Base-by-base conservation (phyloP, 257 asterid species). In the Echites panduratus region DNA sequence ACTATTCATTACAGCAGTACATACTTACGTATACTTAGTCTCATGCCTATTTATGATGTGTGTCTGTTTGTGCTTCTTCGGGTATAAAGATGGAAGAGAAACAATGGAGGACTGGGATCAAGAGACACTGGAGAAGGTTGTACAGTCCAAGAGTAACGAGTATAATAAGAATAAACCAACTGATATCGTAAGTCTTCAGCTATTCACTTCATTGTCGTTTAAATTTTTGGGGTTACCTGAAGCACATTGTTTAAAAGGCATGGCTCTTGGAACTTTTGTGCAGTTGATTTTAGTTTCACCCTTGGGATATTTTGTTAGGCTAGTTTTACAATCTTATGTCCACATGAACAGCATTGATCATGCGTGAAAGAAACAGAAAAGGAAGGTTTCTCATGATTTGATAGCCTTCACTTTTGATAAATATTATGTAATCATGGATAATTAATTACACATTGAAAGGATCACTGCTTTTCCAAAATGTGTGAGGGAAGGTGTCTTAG, bases 71-170 rank as follows among this genome's bases (percentile, higher is more conserved):
- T 70, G 62, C 10, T 56, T 68, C 17, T 80, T 56, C 16, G 52
- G 44, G 13, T 56, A 65, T 17, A 70, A 70, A 77, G 75, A 75
- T 69, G 84, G 66, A 22, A 50, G 74, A 48, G 91, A 76, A 75
- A 88, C 97, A 0, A 95, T 95, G 99, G 99, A 90, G 68, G 98
- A 95, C 50, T 95, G 99, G 98, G 98, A 93, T 81, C 95, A 77
- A 78, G 98, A 89, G 82, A 89, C 77, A 19, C 59, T 94, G 87
- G 96, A 88, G 88, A 82, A 94, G 91, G 97, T 89, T 77, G 87
- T 91, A 41, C 84, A 80, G 59, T 94, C 98, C 52, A 94, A 87
- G 86, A 94, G 96, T 83, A 75, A 86, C 20, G 99, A 91, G 87
- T 94, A 91, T 80, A 89, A 94, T 85, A 88, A 91, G 87, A 94